phyloP scores from a whole-genome alignment of 2,329 filamentous ascomycete species.

The Exophiala alcalophila region DNA sequence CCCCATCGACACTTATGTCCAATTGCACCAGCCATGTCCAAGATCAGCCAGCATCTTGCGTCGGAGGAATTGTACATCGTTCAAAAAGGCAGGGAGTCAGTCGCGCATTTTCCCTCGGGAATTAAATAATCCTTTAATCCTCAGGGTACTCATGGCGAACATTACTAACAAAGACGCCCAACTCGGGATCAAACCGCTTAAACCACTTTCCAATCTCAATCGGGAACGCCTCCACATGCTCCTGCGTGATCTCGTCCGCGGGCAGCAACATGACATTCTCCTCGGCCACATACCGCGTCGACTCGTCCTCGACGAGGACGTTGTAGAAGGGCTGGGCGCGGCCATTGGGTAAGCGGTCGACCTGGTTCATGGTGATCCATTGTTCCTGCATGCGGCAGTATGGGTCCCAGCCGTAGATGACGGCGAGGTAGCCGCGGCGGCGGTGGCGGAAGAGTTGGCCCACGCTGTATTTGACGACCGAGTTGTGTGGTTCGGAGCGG shows the following conservation, averaged over 20 bases:
- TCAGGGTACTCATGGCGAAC: constrained; percentile 79
- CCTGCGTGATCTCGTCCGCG: constrained; percentile 54
- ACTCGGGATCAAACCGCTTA: constrained; percentile 71
- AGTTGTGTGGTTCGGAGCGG: constrained; percentile 31
- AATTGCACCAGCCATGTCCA: no score
- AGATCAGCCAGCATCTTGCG: no score
- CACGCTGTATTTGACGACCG: constrained; percentile 61
- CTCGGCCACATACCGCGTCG: constrained; percentile 71
- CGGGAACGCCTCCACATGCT: constrained; percentile 22
- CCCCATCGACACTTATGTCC: no score
- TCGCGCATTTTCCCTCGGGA: no score
- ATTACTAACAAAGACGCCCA: constrained; percentile 77
- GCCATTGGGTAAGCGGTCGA: constrained; percentile 59
- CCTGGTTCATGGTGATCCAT: constrained; percentile 64
- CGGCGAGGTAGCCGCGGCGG: constrained; percentile 73
- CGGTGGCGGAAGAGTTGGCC: constrained; percentile 83
- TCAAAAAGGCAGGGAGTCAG: no score
- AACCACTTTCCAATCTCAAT: constrained; percentile 74
- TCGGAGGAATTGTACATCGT: no score
- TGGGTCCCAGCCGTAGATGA: constrained; percentile 83
- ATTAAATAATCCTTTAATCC: constrained; percentile 59
- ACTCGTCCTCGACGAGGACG: constrained; percentile 71
- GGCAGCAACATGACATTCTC: constrained; percentile 71
- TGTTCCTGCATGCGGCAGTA: constrained; percentile 59
- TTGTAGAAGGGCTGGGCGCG: constrained; percentile 75